Evolutionary conservation across 768 basidiomycete genomes (phyloP).

Genomic region (Collybia sp.): DNA sequence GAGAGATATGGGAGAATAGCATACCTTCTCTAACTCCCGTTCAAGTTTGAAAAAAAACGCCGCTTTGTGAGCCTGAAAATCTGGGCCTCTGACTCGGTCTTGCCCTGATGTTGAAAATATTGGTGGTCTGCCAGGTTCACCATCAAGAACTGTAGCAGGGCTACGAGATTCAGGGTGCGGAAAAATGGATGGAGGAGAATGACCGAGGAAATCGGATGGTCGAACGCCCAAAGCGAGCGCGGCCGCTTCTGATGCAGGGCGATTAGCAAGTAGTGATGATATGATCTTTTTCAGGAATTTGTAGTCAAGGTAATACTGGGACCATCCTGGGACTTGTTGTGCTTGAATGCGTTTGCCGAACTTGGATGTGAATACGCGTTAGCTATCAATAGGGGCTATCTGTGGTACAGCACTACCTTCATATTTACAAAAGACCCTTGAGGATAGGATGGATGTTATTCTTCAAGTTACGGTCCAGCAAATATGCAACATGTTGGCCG

Average conservation of each 20-base stretch:
- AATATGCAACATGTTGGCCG: neutral
- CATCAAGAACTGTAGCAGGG: constrained; percentile 25
- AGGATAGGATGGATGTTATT: neutral
- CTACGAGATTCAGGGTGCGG: constrained; percentile 23
- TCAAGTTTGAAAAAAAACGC: constrained; percentile 99
- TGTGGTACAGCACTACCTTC: constrained; percentile 11
- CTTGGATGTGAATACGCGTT: constrained; percentile 35
- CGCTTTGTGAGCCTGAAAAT: constrained; percentile 92
- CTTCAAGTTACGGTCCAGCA: neutral
- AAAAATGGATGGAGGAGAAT: constrained; percentile 23
- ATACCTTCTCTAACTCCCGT: constrained; percentile 93
- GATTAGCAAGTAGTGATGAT: constrained; percentile 86
- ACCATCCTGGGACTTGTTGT: constrained; percentile 97
- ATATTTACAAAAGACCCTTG: constrained; percentile 5
- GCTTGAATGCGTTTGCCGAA: constrained; percentile 98
- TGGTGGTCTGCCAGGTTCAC: constrained; percentile 47
- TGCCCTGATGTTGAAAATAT: constrained; percentile 58
- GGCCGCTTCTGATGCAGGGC: constrained; percentile 87
- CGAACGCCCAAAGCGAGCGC: constrained; percentile 80
- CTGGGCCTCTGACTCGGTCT: constrained; percentile 72
- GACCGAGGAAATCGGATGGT: constrained; percentile 48
- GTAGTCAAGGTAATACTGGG: constrained; percentile 93
- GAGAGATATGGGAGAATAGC: constrained; percentile 9
- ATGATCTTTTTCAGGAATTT: constrained; percentile 99
- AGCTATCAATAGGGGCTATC: too few relatives aligned